phyloP scores from a whole-genome alignment of 169 alveolate genomes.

The Neospora caninum region DNA sequence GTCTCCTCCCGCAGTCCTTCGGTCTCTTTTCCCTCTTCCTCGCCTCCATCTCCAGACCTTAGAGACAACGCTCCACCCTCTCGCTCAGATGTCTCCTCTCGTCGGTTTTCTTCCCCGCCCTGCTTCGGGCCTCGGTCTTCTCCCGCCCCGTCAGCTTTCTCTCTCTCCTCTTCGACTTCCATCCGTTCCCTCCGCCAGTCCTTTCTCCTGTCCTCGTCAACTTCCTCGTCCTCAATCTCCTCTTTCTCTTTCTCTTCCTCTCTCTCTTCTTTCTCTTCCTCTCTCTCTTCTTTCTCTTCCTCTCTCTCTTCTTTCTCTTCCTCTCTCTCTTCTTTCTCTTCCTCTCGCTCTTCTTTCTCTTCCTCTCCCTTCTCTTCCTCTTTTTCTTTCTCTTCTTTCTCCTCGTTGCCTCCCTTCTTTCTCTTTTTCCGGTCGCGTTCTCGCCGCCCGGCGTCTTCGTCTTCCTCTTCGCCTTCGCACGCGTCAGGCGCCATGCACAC shows the following conservation, averaged over 20 bases:
- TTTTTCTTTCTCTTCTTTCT: neutral
- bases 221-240: neutral
- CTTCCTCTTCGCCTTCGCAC: neutral
- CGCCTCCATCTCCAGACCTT: too few relatives aligned
- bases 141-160: neutral
- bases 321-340: neutral
- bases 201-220: neutral
- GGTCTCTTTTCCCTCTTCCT: too few relatives aligned
- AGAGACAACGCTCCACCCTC: too few relatives aligned
- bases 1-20: too few relatives aligned
- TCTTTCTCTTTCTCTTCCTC: neutral
- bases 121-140: neutral
- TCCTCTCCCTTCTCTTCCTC: neutral
- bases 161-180: neutral
- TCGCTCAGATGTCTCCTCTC: neutral
- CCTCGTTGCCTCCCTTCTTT: neutral
- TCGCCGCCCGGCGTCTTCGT: neutral
- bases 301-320: neutral
- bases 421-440: neutral
- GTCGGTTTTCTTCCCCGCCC: neutral
- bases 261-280: neutral
- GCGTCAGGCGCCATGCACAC: conserved; percentile 30
- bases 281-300: neutral
- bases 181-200: neutral
- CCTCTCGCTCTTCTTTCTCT: neutral